Evolutionary conservation across 2,329 filamentous ascomycete genomes (phyloP).

Genomic region (Aspergillus melleus): DNA sequence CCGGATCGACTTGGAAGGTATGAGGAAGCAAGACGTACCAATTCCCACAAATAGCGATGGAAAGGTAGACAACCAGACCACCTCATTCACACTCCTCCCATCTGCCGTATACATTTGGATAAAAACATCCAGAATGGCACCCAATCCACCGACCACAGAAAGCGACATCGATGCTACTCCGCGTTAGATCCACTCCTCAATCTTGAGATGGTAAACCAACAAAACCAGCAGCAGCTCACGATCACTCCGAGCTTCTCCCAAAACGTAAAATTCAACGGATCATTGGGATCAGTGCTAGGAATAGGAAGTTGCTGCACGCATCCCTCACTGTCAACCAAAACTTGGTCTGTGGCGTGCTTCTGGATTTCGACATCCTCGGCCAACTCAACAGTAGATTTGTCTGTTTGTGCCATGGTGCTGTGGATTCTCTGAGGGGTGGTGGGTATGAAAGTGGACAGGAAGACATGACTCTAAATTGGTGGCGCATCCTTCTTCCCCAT

Average conservation of each 20-base stretch:
- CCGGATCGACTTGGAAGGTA: too few relatives aligned
- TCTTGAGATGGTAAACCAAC: slow-evolving; percentile 4
- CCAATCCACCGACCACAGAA: slow-evolving; percentile 26
- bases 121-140: slow-evolving; percentile 37
- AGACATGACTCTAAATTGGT: too few relatives aligned
- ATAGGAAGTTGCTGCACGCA: slow-evolving; percentile 23
- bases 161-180: slow-evolving; percentile 26
- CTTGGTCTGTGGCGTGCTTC: neutral
- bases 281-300: slow-evolving; percentile 27
- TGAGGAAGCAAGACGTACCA: slow-evolving; percentile 21
- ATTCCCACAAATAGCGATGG: slow-evolving; percentile 43
- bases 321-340: slow-evolving; percentile 21
- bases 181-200: too few relatives aligned
- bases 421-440: too few relatives aligned
- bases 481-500: too few relatives aligned
- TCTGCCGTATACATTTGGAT: slow-evolving; percentile 30
- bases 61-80: slow-evolving; percentile 39
- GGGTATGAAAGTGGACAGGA: too few relatives aligned
- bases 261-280: slow-evolving; percentile 24
- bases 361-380: slow-evolving; percentile 15
- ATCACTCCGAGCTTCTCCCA: slow-evolving; percentile 27
- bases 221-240: slow-evolving; percentile 30
- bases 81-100: slow-evolving; percentile 27
- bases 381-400: slow-evolving; percentile 2
- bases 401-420: too few relatives aligned